Evolutionary conservation across 305 asterid species (phyloP), one percentile per base, ranked within the genome.

Genomic region (Rubia balearica): DNA sequence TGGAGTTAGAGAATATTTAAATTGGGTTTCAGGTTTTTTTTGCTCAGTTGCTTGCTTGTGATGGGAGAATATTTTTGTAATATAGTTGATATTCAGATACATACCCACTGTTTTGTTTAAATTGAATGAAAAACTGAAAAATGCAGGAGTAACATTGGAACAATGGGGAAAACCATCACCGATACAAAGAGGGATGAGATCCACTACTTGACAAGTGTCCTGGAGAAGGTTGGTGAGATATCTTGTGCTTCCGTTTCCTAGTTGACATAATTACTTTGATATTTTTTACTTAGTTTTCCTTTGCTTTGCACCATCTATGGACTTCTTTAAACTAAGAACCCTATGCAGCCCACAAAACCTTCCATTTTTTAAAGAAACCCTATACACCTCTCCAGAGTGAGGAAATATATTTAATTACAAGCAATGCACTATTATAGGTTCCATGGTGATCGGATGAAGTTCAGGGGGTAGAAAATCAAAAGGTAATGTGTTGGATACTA

Each of bases 111-210:
- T 60, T 17, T 60, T 24, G 8, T 4, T 60, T 10, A 60, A 24
- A 73, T 66, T 49, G 46, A 74, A 75, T 70, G 5, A 30, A 74
- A 33, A 7, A 14, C 12, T 62, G 65, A 19, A 46, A 67, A 38
- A 59, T 59, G 85, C 96, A 90, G 97, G 89, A 86, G 85, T 75
- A 86, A 83, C 75, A 73, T 87, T 70, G 84, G 79, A 80, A 89
- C 84, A 81, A 71, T 83, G 27, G 77, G 76, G 55, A 81, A 77
- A 73, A 81, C 10, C 70, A 78, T 85, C 72, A 74, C 77, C n/a
- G 87, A 83, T 77, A 79, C 79, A 46, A 87, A 90, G 87, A 81
- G 78, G 78, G 81, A 77, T 55, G 94, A 90, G 84, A 76, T 81
- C 73, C 80, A 71, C 67, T 60, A 80, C 81, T 78, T 90, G 80